Conservation (phyloP, 345 rosid species). For the Psidium friedrichsthalianum region DNA sequence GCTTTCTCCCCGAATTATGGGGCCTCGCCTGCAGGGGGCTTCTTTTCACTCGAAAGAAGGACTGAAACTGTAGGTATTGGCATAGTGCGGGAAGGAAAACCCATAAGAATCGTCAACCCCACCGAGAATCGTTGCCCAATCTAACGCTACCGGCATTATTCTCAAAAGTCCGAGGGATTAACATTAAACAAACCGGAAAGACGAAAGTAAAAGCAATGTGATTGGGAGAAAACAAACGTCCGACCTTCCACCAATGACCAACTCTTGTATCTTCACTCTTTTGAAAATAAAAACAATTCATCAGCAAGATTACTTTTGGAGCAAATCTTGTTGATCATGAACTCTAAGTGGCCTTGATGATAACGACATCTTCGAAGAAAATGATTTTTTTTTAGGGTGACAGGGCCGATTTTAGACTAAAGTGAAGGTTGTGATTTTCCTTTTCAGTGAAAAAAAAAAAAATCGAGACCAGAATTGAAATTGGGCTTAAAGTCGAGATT, state of each 20-base stretch:
- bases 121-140: too few relatives aligned
- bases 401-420: background rate
- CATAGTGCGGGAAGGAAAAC: too few relatives aligned
- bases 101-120: too few relatives aligned
- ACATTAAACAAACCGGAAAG: background rate
- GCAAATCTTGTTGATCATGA: background rate
- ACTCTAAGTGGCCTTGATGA: background rate
- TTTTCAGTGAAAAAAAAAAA: background rate
- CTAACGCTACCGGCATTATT: background rate
- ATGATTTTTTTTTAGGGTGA: background rate
- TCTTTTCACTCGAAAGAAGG: background rate
- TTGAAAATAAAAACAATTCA: background rate
- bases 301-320: background rate
- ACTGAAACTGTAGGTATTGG: background rate
- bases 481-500: background rate
- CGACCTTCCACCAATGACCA: background rate
- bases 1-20: background rate
- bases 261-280: background rate
- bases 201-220: background rate
- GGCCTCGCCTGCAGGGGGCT: background rate
- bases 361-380: background rate
- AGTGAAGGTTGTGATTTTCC: background rate
- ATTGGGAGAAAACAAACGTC: background rate
- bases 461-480: background rate
- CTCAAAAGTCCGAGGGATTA: background rate